phyloP scores from a whole-genome alignment of 208 protist genomes.

The Vickermania spadyakhi region DNA sequence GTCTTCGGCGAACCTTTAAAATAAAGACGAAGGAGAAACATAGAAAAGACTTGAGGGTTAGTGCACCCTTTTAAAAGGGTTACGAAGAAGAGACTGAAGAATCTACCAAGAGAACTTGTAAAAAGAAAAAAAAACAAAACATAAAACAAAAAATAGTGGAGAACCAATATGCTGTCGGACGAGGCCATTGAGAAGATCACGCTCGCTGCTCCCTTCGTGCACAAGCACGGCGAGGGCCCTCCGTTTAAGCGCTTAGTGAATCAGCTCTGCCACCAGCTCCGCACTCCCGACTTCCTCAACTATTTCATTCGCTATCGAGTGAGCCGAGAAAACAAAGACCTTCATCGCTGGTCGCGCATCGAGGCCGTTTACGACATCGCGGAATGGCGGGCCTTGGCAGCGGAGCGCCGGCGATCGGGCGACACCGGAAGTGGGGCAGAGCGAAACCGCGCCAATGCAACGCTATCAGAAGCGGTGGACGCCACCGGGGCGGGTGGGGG shows the following conservation, averaged over 20 bases:
- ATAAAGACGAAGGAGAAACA: no score
- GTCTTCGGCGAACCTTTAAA: no score
- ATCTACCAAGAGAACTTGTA: no score
- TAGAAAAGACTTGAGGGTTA: no score
- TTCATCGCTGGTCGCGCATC: constrained; percentile 51
- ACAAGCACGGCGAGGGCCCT: constrained; percentile 46
- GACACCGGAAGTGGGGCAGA: background rate
- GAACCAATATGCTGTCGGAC: constrained; percentile 25
- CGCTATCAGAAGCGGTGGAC: background rate
- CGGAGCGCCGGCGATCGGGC: no score
- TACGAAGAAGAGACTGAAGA: no score
- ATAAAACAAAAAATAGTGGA: no score
- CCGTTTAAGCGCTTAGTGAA: constrained; percentile 54
- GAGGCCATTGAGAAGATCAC: constrained; percentile 39
- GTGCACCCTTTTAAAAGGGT: no score
- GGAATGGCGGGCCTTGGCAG: background rate
- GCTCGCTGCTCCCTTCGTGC: constrained; percentile 48
- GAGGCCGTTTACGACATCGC: constrained; percentile 7
- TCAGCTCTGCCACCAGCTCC: constrained; percentile 7
- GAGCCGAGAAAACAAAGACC: constrained; percentile 26
- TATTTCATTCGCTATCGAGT: constrained; percentile 62
- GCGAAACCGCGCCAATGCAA: background rate
- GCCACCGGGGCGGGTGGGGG: no score
- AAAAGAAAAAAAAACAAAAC: no score
- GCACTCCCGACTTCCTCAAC: constrained; percentile 26